Percentiles rank a stretch among this genome's conserved stretches.
These are phyloP conservation scores for Podospora sp. DNA, from an alignment of 495 filamentous ascomycete genomes.

Conservation along the genomic window DNA sequence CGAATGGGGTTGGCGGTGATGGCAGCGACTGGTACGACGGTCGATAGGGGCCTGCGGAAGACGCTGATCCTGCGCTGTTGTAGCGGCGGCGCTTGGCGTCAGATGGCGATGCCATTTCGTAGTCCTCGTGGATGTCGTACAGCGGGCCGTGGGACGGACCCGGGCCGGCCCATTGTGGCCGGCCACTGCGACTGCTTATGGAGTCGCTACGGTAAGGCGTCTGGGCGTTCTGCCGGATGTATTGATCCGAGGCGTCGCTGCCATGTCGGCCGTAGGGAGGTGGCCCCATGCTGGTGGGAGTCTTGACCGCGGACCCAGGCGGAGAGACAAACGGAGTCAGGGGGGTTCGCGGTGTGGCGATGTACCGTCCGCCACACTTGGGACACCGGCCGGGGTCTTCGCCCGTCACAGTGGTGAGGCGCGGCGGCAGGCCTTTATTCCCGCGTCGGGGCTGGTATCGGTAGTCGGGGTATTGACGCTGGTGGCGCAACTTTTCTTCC, in stretches of 20 bases:
- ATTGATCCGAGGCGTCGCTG: slow-evolving; percentile 29
- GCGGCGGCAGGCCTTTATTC: slow-evolving; percentile 38
- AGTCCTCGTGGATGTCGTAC: slow-evolving; percentile 42
- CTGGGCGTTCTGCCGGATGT: slow-evolving; percentile 30
- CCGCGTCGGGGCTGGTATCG: slow-evolving; percentile 87
- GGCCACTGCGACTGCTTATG: slow-evolving; percentile 11
- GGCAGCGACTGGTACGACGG: slow-evolving; percentile 12
- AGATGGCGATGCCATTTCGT: slow-evolving; percentile 47
- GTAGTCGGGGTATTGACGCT: slow-evolving; percentile 89
- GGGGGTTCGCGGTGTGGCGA: slow-evolving; percentile 58
- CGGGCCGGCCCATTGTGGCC: slow-evolving; percentile 15
- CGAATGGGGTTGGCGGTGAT: slow-evolving; percentile 7
- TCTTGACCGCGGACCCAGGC: slow-evolving; percentile 30
- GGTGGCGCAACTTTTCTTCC: slow-evolving; percentile 91
- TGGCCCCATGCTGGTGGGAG: slow-evolving; percentile 25
- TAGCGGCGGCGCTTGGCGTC: slow-evolving; percentile 37
- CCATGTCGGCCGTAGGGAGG: slow-evolving; percentile 26
- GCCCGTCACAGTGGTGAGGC: slow-evolving; percentile 37
- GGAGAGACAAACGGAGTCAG: slow-evolving; percentile 51
- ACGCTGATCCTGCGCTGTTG: neutral
- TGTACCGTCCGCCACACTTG: slow-evolving; percentile 65
- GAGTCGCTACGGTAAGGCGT: neutral
- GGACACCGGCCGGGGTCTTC: slow-evolving; percentile 58
- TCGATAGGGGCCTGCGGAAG: neutral
- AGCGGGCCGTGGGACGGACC: neutral